phyloP scores from a whole-genome alignment of 2,329 filamentous ascomycete species.

The Pseudogymnoascus verrucosus region DNA sequence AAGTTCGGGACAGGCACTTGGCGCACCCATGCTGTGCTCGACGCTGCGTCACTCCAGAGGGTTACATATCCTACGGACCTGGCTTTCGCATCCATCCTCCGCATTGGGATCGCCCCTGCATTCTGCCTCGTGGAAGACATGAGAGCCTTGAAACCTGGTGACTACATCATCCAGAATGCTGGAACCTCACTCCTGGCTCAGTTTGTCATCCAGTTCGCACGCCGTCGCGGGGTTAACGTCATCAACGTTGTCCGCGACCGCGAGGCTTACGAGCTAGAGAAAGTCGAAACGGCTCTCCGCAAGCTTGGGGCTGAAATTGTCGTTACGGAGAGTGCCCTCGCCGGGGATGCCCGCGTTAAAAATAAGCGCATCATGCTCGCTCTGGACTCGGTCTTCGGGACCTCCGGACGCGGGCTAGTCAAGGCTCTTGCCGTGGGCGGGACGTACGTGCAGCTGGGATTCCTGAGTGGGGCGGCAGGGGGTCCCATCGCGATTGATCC shows the following conservation, averaged over 20 bases:
- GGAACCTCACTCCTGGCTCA: constrained; percentile 17
- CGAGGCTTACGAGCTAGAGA: neutral
- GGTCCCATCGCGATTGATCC: neutral
- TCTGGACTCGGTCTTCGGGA: constrained; percentile 18
- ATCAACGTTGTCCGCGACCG: constrained; percentile 20
- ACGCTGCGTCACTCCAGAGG: constrained; percentile 13
- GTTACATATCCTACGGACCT: constrained; percentile 11
- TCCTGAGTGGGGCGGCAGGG: constrained; percentile 12
- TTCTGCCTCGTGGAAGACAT: constrained; percentile 22
- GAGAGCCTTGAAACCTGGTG: constrained; percentile 17
- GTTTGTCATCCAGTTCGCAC: constrained; percentile 20
- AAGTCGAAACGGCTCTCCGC: neutral
- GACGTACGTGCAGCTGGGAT: constrained; percentile 18
- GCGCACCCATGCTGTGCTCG: constrained; percentile 18
- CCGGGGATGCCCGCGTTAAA: neutral
- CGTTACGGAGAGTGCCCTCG: constrained; percentile 15
- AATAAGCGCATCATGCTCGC: constrained; percentile 14
- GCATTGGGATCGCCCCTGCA: constrained; percentile 18
- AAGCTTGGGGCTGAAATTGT: constrained; percentile 12
- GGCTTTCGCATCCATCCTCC: constrained; percentile 16
- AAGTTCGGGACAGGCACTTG: constrained; percentile 17
- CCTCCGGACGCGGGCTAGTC: constrained; percentile 13
- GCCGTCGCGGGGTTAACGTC: constrained; percentile 11
- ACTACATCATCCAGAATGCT: constrained; percentile 22
- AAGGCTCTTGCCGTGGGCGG: constrained; percentile 14